A percentile compares a stretch with the other conserved stretches of the same genome.
Evolutionary conservation across 2,329 filamentous ascomycete genomes (phyloP).

Genomic region (Cytospora piceicola): DNA sequence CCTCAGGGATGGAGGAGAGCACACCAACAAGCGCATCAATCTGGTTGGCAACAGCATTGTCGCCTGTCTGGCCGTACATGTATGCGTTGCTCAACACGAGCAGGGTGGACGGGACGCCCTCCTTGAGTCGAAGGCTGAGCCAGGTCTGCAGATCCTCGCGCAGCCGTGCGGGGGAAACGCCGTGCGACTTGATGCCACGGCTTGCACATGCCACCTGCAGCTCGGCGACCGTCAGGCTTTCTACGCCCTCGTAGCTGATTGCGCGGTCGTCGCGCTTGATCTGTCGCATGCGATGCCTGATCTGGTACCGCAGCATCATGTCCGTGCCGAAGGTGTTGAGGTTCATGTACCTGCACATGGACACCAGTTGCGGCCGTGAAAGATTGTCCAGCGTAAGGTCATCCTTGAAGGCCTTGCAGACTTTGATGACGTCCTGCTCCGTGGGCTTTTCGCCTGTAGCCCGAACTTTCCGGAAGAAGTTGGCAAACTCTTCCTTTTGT

Average conservation of each 20-base stretch:
- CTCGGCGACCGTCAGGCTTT: constrained; percentile 89
- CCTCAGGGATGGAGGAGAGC: constrained; percentile 91
- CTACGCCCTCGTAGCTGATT: constrained; percentile 91
- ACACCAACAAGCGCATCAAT: constrained; percentile 93
- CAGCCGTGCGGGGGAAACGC: constrained; percentile 84
- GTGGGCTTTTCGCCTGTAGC: constrained; percentile 90
- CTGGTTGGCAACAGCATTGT: constrained; percentile 85
- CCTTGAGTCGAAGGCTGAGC: constrained; percentile 90
- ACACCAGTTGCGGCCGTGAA: constrained; percentile 91
- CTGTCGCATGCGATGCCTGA: constrained; percentile 97
- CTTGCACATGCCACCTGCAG: constrained; percentile 90
- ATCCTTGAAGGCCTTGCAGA: constrained; percentile 99
- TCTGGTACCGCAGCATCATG: constrained; percentile 95
- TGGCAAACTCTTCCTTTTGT: constrained; percentile 89
- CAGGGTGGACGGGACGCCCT: constrained; percentile 94
- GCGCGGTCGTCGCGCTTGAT: constrained; percentile 98
- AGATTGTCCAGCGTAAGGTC: constrained; percentile 97
- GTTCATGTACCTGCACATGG: constrained; percentile 98
- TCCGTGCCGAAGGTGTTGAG: constrained; percentile 96
- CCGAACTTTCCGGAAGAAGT: constrained; percentile 96
- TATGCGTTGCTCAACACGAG: constrained; percentile 96
- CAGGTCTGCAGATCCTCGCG: constrained; percentile 90
- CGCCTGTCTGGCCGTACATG: constrained; percentile 79
- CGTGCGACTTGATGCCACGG: constrained; percentile 89
- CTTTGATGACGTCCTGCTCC: constrained; percentile 91